Percentiles rank a stretch among this genome's conserved stretches.
Evolutionary conservation across 2,329 filamentous ascomycete genomes (phyloP).

Genomic region (Colletotrichum sp.): DNA sequence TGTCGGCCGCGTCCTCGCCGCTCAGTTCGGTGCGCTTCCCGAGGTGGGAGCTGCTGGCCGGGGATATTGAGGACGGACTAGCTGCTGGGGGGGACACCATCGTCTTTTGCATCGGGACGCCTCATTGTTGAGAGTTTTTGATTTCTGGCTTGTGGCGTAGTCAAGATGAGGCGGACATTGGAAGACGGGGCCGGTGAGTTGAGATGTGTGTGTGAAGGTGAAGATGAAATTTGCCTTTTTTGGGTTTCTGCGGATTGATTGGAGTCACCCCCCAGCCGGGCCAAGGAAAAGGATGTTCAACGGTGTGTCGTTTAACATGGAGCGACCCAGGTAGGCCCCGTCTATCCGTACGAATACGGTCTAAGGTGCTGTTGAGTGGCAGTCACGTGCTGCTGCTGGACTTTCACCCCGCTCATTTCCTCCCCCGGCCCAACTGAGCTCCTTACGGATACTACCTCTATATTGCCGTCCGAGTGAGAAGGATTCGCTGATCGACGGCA

Average conservation of each 20-base stretch:
- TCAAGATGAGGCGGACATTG: background rate
- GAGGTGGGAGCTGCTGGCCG: conserved; percentile 19
- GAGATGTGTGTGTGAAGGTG: background rate
- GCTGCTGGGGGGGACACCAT: conserved; percentile 19
- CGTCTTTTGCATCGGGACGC: conserved; percentile 12
- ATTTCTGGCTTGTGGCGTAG: background rate
- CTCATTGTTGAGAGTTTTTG: conserved; percentile 10
- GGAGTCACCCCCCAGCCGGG: background rate
- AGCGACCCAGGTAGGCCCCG: background rate
- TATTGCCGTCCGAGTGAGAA: background rate
- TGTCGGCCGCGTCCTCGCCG: conserved; percentile 5
- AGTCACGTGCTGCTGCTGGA: background rate
- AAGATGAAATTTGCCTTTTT: background rate
- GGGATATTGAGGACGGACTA: conserved; percentile 17
- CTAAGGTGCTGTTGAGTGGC: background rate
- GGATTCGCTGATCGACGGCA: background rate
- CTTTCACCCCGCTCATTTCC: background rate
- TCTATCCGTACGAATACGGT: background rate
- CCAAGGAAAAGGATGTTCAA: background rate
- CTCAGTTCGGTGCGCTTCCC: conserved; percentile 4
- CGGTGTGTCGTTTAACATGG: background rate
- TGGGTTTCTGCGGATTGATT: background rate
- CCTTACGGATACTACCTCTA: too few relatives aligned
- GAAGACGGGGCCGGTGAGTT: background rate
- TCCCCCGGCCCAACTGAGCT: background rate